Conservation (phyloP, 495 filamentous ascomycete species). For the Saxophila tyrrhenica region DNA sequence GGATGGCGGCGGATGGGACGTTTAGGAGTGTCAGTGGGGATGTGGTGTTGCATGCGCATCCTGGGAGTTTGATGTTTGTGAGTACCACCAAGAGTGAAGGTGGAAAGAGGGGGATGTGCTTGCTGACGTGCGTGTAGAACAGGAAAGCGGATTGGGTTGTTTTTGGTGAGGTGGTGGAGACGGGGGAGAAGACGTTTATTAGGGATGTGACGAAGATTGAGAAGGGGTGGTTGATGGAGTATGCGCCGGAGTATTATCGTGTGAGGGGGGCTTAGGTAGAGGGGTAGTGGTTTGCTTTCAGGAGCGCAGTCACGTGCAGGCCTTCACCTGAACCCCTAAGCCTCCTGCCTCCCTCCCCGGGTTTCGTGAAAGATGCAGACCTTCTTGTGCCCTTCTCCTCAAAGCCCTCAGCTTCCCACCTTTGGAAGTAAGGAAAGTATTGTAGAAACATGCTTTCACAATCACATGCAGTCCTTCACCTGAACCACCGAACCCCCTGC, state of each 20-base stretch:
- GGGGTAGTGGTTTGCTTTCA: too few species aligned
- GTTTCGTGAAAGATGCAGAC: too few species aligned
- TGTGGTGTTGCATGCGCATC: constrained; percentile 71
- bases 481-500: too few species aligned
- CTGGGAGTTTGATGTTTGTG: constrained; percentile 86
- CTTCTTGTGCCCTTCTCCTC: too few species aligned
- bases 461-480: too few species aligned
- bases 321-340: too few species aligned
- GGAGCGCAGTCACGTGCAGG: too few species aligned
- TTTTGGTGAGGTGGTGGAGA: constrained; percentile 92
- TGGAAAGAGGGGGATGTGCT: constrained; percentile 7
- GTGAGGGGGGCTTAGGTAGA: too few species aligned
- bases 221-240: constrained; percentile 81
- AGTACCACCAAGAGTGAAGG: constrained; percentile 23
- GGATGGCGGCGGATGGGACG: constrained; percentile 89
- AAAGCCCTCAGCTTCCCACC: too few species aligned
- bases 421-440: too few species aligned
- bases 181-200: constrained; percentile 79
- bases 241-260: constrained; percentile 75
- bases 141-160: constrained; percentile 96
- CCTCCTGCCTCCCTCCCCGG: too few species aligned
- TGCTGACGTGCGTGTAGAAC: constrained; percentile 42
- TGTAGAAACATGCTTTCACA: too few species aligned
- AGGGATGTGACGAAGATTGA: constrained; percentile 86
- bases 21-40: constrained; percentile 73